Evolutionary conservation across 139 green algal species (phyloP).

Genomic region (Closterium sp.): DNA sequence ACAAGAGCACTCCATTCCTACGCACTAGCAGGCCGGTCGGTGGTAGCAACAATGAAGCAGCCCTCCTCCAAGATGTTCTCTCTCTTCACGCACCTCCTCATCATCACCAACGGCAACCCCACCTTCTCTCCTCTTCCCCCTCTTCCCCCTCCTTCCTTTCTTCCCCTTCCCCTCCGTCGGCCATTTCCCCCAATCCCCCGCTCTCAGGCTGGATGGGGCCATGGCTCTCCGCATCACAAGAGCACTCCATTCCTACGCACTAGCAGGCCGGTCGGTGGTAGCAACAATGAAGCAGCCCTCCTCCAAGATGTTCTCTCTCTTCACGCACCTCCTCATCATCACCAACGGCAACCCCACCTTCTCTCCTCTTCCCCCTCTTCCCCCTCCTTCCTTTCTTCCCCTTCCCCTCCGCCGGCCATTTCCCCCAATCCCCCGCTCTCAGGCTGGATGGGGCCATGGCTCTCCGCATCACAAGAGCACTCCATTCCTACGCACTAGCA

Average conservation of each 20-base stretch:
- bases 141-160: not conserved
- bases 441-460: constrained; percentile 28
- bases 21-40: not conserved
- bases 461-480: constrained; percentile 12
- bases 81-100: not conserved
- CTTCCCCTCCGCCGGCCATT: not conserved
- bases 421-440: not conserved
- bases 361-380: not conserved
- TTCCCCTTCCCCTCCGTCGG: not conserved
- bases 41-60: constrained; percentile 20
- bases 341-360: not conserved
- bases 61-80: constrained; percentile 12
- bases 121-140: not conserved
- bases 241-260: constrained; percentile 3
- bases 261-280: not conserved
- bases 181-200: not conserved
- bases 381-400: not conserved
- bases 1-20: constrained; percentile 13
- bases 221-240: constrained; percentile 16
- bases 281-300: constrained; percentile 25
- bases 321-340: constrained; percentile 12
- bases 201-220: constrained; percentile 14
- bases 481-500: constrained; percentile 1
- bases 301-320: constrained; percentile 23
- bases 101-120: not conserved